Conservation (phyloP, 1,284 basidiomycete species). For the Tranzscheliella williamsii region DNA sequence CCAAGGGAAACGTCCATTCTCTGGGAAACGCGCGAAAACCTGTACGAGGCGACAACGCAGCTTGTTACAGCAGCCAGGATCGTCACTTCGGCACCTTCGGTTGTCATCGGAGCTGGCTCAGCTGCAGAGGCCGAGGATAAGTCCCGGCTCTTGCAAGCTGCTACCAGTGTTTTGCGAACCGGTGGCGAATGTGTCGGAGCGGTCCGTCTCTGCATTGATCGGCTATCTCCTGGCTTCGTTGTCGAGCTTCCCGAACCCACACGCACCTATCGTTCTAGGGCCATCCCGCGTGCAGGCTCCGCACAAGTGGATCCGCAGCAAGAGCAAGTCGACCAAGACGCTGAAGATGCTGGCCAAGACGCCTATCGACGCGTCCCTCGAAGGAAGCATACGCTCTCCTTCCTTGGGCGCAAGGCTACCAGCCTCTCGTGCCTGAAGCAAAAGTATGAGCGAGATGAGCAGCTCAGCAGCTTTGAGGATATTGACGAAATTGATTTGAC, state of each 20-base stretch:
- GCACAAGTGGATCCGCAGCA: conserved; percentile 6
- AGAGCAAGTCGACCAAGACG: conserved; percentile 4
- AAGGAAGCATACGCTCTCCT: conserved; percentile 63
- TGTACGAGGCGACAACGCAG: conserved; percentile 82
- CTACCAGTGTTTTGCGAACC: conserved; percentile 78
- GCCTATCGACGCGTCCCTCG: conserved; percentile 11
- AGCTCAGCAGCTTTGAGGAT: conserved; percentile 18
- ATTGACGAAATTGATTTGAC: conserved; percentile 29
- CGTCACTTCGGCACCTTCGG: conserved; percentile 63
- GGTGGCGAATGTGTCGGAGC: conserved; percentile 53
- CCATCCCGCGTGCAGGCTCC: conserved; percentile 2
- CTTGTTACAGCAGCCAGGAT: conserved; percentile 80
- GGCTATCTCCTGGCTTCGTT: conserved; percentile 26
- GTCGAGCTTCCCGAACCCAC: conserved; percentile 28
- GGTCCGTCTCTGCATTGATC: conserved; percentile 46
- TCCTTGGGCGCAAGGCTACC: conserved; percentile 64
- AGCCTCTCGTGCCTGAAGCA: conserved; percentile 61
- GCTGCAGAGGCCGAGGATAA: conserved; percentile 78
- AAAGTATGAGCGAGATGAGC: conserved; percentile 47
- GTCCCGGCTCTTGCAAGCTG: conserved; percentile 73
- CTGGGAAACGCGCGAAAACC: conserved; percentile 72
- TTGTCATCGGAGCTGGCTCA: conserved; percentile 62
- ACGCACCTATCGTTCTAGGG: conserved; percentile 11
- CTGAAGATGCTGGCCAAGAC: background rate
- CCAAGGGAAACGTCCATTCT: conserved; percentile 47